phyloP scores from a whole-genome alignment of 2,329 filamentous ascomycete genomes.

The Penicillium sp. region DNA sequence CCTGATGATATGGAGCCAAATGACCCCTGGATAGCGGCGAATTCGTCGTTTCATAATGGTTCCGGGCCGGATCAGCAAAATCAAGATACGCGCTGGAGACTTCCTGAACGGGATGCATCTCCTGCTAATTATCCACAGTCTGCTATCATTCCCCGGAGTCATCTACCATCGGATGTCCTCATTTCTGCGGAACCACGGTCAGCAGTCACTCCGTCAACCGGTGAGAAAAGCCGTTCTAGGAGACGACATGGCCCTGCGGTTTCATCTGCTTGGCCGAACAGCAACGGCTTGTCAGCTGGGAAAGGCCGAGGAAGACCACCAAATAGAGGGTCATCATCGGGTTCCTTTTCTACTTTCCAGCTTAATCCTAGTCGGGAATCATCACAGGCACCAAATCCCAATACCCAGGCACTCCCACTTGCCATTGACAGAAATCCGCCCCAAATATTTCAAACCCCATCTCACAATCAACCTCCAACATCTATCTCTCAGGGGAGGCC shows the following conservation, averaged over 20 bases:
- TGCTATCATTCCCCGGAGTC: constrained; percentile 63
- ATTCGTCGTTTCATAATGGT: constrained; percentile 45
- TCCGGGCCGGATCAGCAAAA: constrained; percentile 23
- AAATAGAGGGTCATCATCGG: constrained; percentile 63
- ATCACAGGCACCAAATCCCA: constrained; percentile 44
- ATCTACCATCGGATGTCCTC: constrained; percentile 33
- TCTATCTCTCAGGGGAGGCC: constrained; percentile 30
- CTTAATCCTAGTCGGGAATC: constrained; percentile 55
- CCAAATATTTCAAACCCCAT: constrained; percentile 14
- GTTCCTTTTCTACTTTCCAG: constrained; percentile 68
- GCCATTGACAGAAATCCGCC: constrained; percentile 42
- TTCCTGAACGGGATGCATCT: constrained; percentile 58
- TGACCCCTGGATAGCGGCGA: constrained; percentile 39
- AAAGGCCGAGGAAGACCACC: constrained; percentile 79
- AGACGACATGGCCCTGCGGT: constrained; percentile 79
- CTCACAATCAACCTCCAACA: constrained; percentile 29
- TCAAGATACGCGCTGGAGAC: constrained; percentile 45
- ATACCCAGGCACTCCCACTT: constrained; percentile 40
- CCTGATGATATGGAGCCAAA: constrained; percentile 53
- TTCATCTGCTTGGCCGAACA: constrained; percentile 82
- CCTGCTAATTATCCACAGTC: constrained; percentile 74
- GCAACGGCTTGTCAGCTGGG: constrained; percentile 59
- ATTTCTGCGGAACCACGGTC: constrained; percentile 62
- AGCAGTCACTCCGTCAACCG: constrained; percentile 63
- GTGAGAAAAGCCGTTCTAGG: constrained; percentile 42